Evolutionary conservation across 2,329 filamentous ascomycete genomes (phyloP).

Genomic region (Trichoderma aggressivum): DNA sequence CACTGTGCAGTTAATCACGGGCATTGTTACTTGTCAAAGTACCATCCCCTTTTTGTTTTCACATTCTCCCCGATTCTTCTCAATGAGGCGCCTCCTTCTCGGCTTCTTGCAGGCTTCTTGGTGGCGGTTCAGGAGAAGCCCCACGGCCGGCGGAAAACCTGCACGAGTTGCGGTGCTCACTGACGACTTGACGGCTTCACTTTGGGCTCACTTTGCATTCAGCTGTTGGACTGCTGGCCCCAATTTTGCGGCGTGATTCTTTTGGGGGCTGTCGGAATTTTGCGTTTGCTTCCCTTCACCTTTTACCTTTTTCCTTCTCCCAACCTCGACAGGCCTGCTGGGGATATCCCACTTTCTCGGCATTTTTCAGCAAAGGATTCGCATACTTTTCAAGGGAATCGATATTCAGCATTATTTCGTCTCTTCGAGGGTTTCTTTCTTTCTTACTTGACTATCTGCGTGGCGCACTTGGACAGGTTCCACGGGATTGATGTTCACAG

Average conservation of each 20-base stretch:
- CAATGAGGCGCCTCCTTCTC: background rate
- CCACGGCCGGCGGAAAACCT: background rate
- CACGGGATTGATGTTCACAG: background rate
- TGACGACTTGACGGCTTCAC: background rate
- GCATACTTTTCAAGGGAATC: background rate
- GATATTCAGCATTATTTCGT: background rate
- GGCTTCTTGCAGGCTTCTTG: background rate
- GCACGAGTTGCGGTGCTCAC: background rate
- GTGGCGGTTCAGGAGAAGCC: constrained; percentile 5
- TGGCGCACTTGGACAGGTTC: background rate
- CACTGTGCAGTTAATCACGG: background rate
- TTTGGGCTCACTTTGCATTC: background rate
- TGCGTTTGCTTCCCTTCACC: background rate
- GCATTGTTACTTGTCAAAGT: background rate
- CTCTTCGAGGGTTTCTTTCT: background rate
- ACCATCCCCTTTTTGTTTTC: background rate
- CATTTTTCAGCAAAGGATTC: background rate
- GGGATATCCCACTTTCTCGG: background rate
- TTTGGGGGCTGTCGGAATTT: background rate
- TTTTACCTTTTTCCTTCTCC: background rate
- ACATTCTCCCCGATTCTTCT: background rate
- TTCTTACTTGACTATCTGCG: background rate
- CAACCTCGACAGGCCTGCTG: background rate
- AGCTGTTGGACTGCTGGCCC: background rate
- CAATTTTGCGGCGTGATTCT: background rate